Evolutionary conservation across 192 early-diverging fungal species (phyloP), one percentile per base, ranked within the genome.

Genomic region (Coemansia sp.): DNA sequence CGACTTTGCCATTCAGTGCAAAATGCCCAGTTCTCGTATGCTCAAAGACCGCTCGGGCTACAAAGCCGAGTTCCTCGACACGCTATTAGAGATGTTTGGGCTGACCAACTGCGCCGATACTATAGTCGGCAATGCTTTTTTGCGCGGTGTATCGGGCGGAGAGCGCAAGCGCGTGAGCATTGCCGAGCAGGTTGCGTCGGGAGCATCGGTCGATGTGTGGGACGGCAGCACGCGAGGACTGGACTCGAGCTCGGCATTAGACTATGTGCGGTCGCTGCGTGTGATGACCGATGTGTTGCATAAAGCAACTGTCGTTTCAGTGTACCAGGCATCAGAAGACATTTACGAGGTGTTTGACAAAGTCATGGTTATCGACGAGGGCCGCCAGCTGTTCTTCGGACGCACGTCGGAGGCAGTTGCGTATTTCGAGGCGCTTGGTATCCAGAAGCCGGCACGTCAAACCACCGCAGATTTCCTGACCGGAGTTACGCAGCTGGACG

Each of bases 131-230:
- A 85, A 91, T 65, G 89, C 87, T 11, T 88, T 88, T 54, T 64
- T 91, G 64, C 88, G 90, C 57, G 88, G 90, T 68, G 77, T 89
- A n/a, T 89, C 87, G n/a, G 88, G 90, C 66, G 90, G 90, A 48
- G 90, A 92, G 69, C 85, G 87, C 68, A 89, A 89, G 73, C 90
- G 90, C 63, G 83, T 90, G 39, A 88, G 86, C 13, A 91, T 89
- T 67, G 88, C 89, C 13, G 89, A 90, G 72, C 89, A 90, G 71
- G 86, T 90, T 61, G 87, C 87, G 11, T 83, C 83, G 14, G 77
- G 83, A 32, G 75, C 82, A 20, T 64, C 86, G 48, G 68, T 89
- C 64, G 85, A 88, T 47, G 73, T 86, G 45, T 90, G 87, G 87
- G 88, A 90, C 55, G 83, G 86, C 19, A 84, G 85, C 60, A 93